Base-by-base conservation (phyloP, 768 basidiomycete species). In the Agaricus blazei region DNA sequence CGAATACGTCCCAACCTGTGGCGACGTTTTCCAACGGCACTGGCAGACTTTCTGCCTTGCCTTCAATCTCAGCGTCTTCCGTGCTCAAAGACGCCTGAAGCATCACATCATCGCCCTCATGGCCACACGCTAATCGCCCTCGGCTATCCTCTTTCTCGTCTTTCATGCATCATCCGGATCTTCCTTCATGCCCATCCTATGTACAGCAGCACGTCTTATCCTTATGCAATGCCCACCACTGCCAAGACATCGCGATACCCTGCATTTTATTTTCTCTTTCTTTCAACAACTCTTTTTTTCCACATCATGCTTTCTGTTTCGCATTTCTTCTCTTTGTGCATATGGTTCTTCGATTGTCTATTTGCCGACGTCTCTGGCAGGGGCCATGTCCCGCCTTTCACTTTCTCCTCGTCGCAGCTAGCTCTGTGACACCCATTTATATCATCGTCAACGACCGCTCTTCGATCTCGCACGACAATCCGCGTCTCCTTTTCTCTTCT, bases 241-340 rank as follows among this genome's bases (percentile, higher is more conserved):
- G 34, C 48, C 27, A 28, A 49, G 54, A 56, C 54, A 56, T 56
- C 54, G 54, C 54, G 54, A 56, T 56, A 56, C 54, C 54, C 52
- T 3, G 14, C 43, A 41, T 29, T 12, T 9, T 38, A 47, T 54
- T 48, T 40, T 50, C 27, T 41, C 23, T n/a, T 19, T 56, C 41
- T 56, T 43, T 50, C n/a, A 56, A 36, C 52, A 47, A 36, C 14
- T 26, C 27, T 44, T 38, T 38, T 24, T 19, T 24, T 34, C 34
- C 34, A 38, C 45, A 46, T 54, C 52, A 54, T 48, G 53, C 48
- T 50, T 26, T 48, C 41, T 48, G 26, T 36, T 53, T 38, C 37
- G 46, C 53, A 54, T 47, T 38, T 38, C n/a, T 28, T 48, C n/a
- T 55, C n/a, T 8, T 44, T 48, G 47, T 55, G 54, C 31, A 48